phyloP scores from a whole-genome alignment of 78 protist species.

The Monocercomonoides exilis region DNA sequence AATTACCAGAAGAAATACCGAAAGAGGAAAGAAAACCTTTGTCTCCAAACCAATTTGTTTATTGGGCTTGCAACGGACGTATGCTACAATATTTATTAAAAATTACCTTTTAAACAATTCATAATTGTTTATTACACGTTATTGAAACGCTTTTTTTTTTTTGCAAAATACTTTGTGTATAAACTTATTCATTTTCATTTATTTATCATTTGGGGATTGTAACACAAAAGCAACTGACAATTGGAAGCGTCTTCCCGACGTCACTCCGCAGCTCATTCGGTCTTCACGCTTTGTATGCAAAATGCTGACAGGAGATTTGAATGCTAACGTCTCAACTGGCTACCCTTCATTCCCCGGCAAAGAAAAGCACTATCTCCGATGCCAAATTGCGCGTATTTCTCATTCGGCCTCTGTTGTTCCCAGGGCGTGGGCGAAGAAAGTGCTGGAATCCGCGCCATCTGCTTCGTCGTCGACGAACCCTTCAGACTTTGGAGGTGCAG shows the following conservation, averaged over 20 bases:
- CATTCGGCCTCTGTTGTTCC: background rate
- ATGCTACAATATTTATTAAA: background rate
- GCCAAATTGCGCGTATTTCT: background rate
- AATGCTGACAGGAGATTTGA: background rate
- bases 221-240: background rate
- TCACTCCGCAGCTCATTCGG: background rate
- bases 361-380: background rate
- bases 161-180: no score
- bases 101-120: background rate
- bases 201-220: no score
- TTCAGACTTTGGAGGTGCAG: no score
- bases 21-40: background rate
- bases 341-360: background rate
- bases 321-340: background rate
- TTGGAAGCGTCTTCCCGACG: background rate
- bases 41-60: background rate
- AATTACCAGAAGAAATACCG: background rate
- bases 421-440: background rate
- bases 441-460: no score
- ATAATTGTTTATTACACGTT: no score
- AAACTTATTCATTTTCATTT: no score
- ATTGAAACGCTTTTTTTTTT: no score
- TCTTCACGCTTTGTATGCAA: background rate
- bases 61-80: background rate
- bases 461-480: no score